phyloP scores from a whole-genome alignment of 148 eudicot genomes.

The Chenopodium suecicum region DNA sequence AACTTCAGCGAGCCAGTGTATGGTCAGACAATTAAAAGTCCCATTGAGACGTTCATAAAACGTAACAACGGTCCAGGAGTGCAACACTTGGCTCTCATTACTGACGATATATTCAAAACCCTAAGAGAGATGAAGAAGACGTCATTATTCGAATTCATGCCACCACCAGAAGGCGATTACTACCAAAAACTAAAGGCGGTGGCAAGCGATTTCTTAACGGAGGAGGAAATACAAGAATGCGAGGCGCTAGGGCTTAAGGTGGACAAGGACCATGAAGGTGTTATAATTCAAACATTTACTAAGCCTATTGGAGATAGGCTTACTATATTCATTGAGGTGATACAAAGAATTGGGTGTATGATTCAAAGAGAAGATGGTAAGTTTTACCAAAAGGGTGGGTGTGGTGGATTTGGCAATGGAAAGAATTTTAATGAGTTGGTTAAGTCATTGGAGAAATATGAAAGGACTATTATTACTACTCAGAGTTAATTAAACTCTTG shows the following conservation, averaged over 20 bases:
- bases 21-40: conserved; percentile 79
- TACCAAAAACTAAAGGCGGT: conserved; percentile 59
- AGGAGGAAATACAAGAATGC: conserved; percentile 74
- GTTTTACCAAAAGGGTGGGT: conserved; percentile 70
- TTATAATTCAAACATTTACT: conserved; percentile 81
- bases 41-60: conserved; percentile 80
- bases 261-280: conserved; percentile 87
- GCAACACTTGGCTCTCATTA: conserved; percentile 75
- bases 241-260: conserved; percentile 81
- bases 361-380: conserved; percentile 61
- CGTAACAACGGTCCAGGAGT: conserved; percentile 88
- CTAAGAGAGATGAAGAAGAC: conserved; percentile 80
- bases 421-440: conserved; percentile 72
- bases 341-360: conserved; percentile 92
- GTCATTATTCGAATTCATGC: conserved; percentile 80
- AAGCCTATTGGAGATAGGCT: conserved; percentile 93
- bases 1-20: conserved; percentile 76
- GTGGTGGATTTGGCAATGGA: conserved; percentile 95
- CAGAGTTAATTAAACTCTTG: no score
- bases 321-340: conserved; percentile 75
- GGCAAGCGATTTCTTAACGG: conserved; percentile 56
- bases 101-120: conserved; percentile 69
- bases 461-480: conserved; percentile 50
- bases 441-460: conserved; percentile 83
- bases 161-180: conserved; percentile 71